A percentile compares a stretch with the other conserved stretches of the same genome.
Conservation (phyloP, 2,329 filamentous ascomycete genomes). For the Pyrenophora seminiperda region DNA sequence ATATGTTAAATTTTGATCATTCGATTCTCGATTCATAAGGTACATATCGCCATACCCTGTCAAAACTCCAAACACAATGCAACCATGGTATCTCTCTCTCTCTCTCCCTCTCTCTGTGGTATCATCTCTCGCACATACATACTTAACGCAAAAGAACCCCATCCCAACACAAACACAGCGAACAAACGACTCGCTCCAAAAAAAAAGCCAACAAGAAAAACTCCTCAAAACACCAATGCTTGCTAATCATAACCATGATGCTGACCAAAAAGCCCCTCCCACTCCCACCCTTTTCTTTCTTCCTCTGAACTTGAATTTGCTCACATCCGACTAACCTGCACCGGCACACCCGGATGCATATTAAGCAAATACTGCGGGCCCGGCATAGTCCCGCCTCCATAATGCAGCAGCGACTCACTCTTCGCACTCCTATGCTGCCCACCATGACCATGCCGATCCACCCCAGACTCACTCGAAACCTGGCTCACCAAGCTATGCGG, state of each 20-base stretch:
- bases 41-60: no score
- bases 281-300: neutral
- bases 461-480: conserved; percentile 9
- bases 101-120: conserved; percentile 2
- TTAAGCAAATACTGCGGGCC: conserved; percentile 46
- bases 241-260: conserved; percentile 3
- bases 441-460: conserved; percentile 8
- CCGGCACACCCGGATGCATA: conserved; percentile 47
- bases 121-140: conserved; percentile 9
- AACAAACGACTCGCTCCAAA: neutral
- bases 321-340: conserved; percentile 28
- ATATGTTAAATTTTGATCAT: no score
- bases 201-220: neutral
- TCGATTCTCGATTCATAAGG: no score
- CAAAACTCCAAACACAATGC: neutral
- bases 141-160: neutral
- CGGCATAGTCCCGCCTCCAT: conserved; percentile 43
- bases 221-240: conserved; percentile 4
- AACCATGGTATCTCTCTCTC: neutral
- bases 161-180: neutral
- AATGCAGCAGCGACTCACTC: conserved; percentile 11
- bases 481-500: neutral
- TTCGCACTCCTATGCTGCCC: conserved; percentile 8
- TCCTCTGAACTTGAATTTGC: neutral
- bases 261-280: neutral